Evolutionary conservation across 257 asterid species (phyloP), one percentile per base, ranked within the genome.

Genomic region (Leptodermis oblonga): DNA sequence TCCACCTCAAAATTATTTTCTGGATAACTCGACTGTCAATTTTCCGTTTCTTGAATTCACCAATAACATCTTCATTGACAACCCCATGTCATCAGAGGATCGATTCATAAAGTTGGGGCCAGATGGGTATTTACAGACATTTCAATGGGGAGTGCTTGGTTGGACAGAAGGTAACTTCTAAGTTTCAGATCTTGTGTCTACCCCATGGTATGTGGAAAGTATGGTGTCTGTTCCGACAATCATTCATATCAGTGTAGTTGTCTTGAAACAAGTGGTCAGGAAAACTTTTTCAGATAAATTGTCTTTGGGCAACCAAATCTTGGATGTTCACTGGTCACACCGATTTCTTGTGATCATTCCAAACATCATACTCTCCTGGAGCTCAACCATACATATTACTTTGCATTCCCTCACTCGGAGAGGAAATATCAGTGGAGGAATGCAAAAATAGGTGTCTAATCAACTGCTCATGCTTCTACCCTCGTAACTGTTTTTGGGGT

Each of bases 191-290:
- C 60, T 11, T 64, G 72, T 9, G 72, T 52, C 25, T 64, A 63
- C 39, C 68, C 75, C 15, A 14, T 67, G n/a, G 66, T 30, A 1
- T 74, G 74, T 39, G 70, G 74, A 4, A 51, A 39, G 5, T 68
- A 68, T 30, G 70, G 62, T 31, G 67, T 74, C 53, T 75, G 79
- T 53, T 56, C 36, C 14, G 42, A 31, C 22, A 62, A 62, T 11
- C 53, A 53, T n/a, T n/a, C n/a, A n/a, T n/a, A n/a, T n/a, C n/a
- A n/a, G 42, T 70, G 75, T 45, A 8, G 23, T 63, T 75, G 75
- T 63, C 68, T 36, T 53, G 52, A 77, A 55, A 64, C 66, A 5
- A 39, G 22, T 39, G 65, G 5, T 15, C 70, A 30, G 31, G 18
- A 31, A 10, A 51, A 5, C 55, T 62, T 68, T 45, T 22, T 75